Evolutionary conservation across 768 basidiomycete genomes (phyloP).

Genomic region (Gyrodon lividus): DNA sequence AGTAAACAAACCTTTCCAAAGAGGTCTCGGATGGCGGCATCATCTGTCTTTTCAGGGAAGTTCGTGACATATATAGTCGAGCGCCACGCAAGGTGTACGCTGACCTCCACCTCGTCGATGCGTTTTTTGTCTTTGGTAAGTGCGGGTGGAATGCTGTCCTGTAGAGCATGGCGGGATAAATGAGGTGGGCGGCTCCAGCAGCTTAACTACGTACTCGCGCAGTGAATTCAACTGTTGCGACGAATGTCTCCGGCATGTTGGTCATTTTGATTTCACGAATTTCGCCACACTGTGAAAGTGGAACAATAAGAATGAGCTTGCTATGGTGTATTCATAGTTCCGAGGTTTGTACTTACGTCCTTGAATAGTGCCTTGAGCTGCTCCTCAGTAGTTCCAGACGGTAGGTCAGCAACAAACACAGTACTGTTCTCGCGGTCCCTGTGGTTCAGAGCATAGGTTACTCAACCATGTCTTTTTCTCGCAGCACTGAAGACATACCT

Average conservation of each 20-base stretch:
- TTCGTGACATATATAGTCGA: slow-evolving; percentile 96
- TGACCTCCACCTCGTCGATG: slow-evolving; percentile 69
- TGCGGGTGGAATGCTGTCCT: slow-evolving; percentile 84
- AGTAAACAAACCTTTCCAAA: slow-evolving; percentile 65
- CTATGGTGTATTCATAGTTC: background rate
- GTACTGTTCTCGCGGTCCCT: slow-evolving; percentile 97
- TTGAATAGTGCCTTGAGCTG: slow-evolving; percentile 77
- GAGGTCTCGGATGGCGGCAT: slow-evolving; percentile 67
- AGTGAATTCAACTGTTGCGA: slow-evolving; percentile 89
- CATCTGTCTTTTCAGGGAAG: slow-evolving; percentile 85
- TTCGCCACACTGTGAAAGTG: slow-evolving; percentile 68
- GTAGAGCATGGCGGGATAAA: slow-evolving; percentile 1
- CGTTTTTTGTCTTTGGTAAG: slow-evolving; percentile 95
- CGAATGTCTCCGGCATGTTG: slow-evolving; percentile 50
- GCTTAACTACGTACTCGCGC: slow-evolving; percentile 39
- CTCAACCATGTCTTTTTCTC: background rate
- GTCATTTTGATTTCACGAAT: slow-evolving; percentile 86
- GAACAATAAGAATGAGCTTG: slow-evolving; percentile 20
- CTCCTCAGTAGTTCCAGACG: slow-evolving; percentile 52
- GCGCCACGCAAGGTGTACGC: slow-evolving; percentile 89
- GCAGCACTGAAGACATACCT: slow-evolving; percentile 39
- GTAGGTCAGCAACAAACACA: slow-evolving; percentile 80
- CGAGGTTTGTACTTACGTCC: slow-evolving; percentile 59
- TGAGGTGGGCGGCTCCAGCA: background rate
- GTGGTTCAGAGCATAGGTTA: background rate